Percentiles rank a stretch among this genome's conserved stretches.
phyloP scores from a whole-genome alignment of 2,329 filamentous ascomycete genomes.

The Colletotrichum sp. region DNA sequence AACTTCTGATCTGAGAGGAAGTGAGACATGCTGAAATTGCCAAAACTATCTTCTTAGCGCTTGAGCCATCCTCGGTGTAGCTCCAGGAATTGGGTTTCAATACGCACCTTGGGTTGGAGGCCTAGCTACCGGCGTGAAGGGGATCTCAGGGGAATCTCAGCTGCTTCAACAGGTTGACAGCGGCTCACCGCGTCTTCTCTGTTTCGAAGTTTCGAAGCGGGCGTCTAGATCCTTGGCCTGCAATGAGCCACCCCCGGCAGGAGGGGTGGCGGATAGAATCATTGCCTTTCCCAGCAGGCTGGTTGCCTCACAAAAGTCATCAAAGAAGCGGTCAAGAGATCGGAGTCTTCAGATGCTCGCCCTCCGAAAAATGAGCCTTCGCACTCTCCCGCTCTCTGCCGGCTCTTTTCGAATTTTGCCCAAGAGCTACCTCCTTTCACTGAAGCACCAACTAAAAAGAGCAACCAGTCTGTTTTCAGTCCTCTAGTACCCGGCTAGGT shows the following conservation, averaged over 20 bases:
- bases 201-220: not conserved
- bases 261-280: not conserved
- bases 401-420: not conserved
- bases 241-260: not conserved
- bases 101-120: not conserved
- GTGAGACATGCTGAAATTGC: not conserved
- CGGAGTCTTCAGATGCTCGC: not conserved
- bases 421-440: not conserved
- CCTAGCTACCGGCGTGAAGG: not conserved
- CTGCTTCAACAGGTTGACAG: conserved; percentile 3
- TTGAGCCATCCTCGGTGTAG: not conserved
- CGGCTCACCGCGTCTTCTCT: conserved; percentile 8
- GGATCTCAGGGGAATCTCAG: not conserved
- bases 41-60: not conserved
- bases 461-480: not conserved
- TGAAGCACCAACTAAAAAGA: not conserved
- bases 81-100: not conserved
- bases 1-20: not conserved
- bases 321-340: conserved; percentile 11
- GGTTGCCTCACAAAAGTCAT: conserved; percentile 5
- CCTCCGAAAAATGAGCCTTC: not conserved
- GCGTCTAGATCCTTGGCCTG: not conserved
- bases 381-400: not conserved
- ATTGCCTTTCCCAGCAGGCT: not conserved
- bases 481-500: not conserved